These are phyloP conservation scores for Helotiales sp. DNA, from an alignment of 2,329 filamentous ascomycete species.

Conservation along the genomic window DNA sequence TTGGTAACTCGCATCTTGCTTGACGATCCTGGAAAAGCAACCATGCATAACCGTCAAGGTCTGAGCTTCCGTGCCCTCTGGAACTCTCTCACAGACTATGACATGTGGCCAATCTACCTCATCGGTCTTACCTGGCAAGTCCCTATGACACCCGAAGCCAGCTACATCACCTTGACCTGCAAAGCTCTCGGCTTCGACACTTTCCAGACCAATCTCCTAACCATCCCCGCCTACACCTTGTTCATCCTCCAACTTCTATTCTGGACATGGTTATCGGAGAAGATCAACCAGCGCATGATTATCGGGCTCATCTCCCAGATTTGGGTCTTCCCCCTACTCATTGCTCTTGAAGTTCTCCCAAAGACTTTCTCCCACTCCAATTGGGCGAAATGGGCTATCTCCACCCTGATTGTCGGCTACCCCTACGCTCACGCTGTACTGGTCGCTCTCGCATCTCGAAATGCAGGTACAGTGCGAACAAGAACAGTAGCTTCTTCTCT, in stretches of 20 bases:
- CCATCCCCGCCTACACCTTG: conserved; percentile 17
- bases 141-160: conserved; percentile 12
- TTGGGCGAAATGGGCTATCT: conserved; percentile 36
- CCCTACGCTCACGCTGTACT: conserved; percentile 43
- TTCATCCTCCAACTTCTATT: conserved; percentile 29
- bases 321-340: conserved; percentile 39
- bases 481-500: neutral
- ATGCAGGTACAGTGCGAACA: neutral
- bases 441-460: conserved; percentile 44
- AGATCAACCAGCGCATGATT: conserved; percentile 10
- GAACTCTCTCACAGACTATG: conserved; percentile 49
- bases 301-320: conserved; percentile 5
- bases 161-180: conserved; percentile 22
- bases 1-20: conserved; percentile 60
- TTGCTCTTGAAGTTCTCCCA: conserved; percentile 27
- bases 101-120: conserved; percentile 51
- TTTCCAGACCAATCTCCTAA: conserved; percentile 25
- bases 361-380: conserved; percentile 24
- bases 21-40: conserved; percentile 51
- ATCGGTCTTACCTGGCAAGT: conserved; percentile 8
- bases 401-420: conserved; percentile 23
- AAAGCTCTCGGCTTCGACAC: conserved; percentile 22
- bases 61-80: conserved; percentile 45
- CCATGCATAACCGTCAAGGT: conserved; percentile 51
- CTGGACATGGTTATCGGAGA: conserved; percentile 34